Percentiles rank a stretch among this genome's conserved stretches.
These are phyloP conservation scores for Coemansia sp. DNA, from an alignment of 192 early-diverging fungal genomes.

Conservation along the genomic window DNA sequence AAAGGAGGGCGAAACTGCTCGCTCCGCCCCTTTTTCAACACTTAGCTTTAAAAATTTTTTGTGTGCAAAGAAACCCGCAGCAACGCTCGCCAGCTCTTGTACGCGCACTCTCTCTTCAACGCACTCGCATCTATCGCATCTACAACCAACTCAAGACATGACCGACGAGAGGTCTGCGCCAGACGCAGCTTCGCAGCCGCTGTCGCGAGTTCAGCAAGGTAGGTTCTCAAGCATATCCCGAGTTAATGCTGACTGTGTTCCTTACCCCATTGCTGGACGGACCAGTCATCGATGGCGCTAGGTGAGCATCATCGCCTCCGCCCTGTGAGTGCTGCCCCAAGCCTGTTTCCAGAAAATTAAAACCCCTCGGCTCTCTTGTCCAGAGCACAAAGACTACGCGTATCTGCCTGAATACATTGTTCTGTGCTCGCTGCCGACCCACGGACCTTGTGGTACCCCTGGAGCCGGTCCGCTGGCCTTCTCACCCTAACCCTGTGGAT, in stretches of 20 bases:
- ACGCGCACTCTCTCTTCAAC: neutral
- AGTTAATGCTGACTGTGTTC: neutral
- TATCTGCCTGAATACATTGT: neutral
- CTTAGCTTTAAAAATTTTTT: neutral
- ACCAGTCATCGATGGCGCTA: constrained; percentile 1
- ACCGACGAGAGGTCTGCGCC: constrained; percentile 6
- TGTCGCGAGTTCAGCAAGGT: constrained; percentile 28
- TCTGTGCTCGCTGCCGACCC: neutral
- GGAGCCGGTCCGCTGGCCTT: neutral
- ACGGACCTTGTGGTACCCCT: neutral
- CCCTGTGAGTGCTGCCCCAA: neutral
- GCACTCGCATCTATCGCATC: neutral
- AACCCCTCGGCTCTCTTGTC: neutral
- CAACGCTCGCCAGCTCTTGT: neutral
- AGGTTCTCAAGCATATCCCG: neutral
- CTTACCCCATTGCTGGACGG: neutral
- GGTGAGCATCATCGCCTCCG: neutral
- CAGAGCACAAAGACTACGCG: neutral
- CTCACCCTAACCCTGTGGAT: neutral
- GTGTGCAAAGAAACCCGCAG: neutral
- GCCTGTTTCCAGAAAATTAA: neutral
- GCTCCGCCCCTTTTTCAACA: neutral
- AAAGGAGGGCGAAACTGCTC: neutral
- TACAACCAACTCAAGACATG: constrained; percentile 1
- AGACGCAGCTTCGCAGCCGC: neutral